phyloP scores from a whole-genome alignment of 2,329 filamentous ascomycete genomes.

The Alternaria angustiovoidea region DNA sequence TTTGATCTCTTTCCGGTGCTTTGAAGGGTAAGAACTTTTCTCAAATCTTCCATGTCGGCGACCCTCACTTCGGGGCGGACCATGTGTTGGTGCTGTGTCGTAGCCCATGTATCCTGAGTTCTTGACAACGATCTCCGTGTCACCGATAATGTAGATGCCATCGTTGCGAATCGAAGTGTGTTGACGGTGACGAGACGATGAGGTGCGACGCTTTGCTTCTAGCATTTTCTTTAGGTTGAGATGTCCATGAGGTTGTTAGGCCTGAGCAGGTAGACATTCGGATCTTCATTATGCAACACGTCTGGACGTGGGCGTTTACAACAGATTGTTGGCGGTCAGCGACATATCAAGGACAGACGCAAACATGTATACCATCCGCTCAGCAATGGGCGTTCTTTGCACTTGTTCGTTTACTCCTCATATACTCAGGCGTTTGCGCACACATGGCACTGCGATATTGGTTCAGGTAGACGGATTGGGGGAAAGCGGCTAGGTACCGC shows the following conservation, averaged over 20 bases:
- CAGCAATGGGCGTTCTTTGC: background rate
- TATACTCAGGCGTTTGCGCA: background rate
- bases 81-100: background rate
- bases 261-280: background rate
- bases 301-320: too few relatives aligned
- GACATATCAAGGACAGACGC: background rate
- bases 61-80: background rate
- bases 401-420: background rate
- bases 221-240: background rate
- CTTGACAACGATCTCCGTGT: background rate
- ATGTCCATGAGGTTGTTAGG: background rate
- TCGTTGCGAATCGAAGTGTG: background rate
- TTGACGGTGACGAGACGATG: background rate
- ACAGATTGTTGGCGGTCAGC: background rate
- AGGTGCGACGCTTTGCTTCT: background rate
- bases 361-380: background rate
- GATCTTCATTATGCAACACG: background rate
- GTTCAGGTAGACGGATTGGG: background rate
- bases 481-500: background rate
- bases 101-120: background rate
- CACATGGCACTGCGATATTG: background rate
- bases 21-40: background rate
- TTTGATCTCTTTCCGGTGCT: background rate
- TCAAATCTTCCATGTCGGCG: background rate
- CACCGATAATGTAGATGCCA: background rate